phyloP scores from a whole-genome alignment of 257 asterid species.

The Solanum appendiculatum region DNA sequence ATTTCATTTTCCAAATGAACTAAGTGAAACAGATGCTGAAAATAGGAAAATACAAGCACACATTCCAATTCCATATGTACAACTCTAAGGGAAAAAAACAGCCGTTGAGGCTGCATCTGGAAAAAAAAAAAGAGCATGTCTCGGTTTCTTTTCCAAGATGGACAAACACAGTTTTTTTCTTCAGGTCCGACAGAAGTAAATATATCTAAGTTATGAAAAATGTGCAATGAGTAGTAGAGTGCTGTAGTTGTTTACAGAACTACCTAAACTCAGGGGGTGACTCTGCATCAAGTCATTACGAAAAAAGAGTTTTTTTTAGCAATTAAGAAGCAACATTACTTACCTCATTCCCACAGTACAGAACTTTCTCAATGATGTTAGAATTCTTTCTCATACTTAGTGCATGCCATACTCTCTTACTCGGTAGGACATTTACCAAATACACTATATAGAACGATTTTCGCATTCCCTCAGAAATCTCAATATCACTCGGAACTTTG shows the following conservation, averaged over 20 bases:
- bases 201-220: neutral
- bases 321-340: neutral
- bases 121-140: neutral
- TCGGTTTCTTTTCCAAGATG: neutral
- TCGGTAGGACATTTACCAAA: constrained; percentile 27
- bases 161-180: neutral
- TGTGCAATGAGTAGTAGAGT: neutral
- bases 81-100: neutral
- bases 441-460: constrained; percentile 25
- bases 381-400: constrained; percentile 24
- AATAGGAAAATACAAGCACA: neutral
- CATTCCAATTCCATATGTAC: neutral
- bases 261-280: neutral
- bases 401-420: constrained; percentile 44
- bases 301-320: neutral
- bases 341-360: constrained; percentile 26
- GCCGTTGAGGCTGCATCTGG: neutral
- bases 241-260: neutral
- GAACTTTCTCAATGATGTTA: constrained; percentile 18
- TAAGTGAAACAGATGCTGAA: neutral
- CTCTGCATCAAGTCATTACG: neutral
- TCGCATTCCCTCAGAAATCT: neutral
- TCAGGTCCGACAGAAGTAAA: neutral
- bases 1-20: neutral
- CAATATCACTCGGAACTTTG: constrained; percentile 10